phyloP scores from a whole-genome alignment of 192 early-diverging fungal genomes.

The Entomortierella beljakovae region DNA sequence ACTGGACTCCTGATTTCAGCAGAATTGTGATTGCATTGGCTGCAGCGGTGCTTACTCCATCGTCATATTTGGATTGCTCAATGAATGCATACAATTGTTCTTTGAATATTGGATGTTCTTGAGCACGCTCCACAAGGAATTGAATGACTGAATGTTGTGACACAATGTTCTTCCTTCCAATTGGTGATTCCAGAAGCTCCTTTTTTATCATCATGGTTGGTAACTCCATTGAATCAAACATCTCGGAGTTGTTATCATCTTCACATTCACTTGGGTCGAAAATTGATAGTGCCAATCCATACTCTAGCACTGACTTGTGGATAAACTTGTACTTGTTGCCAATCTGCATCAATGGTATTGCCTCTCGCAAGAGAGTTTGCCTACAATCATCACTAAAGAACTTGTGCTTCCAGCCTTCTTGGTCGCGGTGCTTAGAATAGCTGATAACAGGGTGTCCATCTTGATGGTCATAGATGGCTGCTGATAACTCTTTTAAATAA shows the following conservation, averaged over 20 bases:
- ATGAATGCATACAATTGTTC: neutral
- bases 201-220: neutral
- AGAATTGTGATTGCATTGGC: neutral
- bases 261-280: neutral
- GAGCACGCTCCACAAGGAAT: constrained; percentile 14
- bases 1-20: neutral
- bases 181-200: neutral
- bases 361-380: neutral
- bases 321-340: constrained; percentile 1
- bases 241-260: neutral
- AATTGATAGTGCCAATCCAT: neutral
- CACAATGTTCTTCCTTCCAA: constrained; percentile 1
- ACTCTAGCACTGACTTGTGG: no score
- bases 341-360: neutral
- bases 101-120: constrained; percentile 1
- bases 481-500: neutral
- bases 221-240: no score
- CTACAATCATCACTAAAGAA: constrained; percentile 1
- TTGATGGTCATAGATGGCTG: constrained; percentile 3
- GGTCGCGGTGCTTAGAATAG: neutral
- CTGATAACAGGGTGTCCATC: neutral
- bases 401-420: neutral
- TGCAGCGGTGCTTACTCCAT: neutral
- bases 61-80: constrained; percentile 7
- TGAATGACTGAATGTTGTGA: constrained; percentile 1